phyloP scores from a whole-genome alignment of 2,329 filamentous ascomycete species.

The Penicillium sp. region DNA sequence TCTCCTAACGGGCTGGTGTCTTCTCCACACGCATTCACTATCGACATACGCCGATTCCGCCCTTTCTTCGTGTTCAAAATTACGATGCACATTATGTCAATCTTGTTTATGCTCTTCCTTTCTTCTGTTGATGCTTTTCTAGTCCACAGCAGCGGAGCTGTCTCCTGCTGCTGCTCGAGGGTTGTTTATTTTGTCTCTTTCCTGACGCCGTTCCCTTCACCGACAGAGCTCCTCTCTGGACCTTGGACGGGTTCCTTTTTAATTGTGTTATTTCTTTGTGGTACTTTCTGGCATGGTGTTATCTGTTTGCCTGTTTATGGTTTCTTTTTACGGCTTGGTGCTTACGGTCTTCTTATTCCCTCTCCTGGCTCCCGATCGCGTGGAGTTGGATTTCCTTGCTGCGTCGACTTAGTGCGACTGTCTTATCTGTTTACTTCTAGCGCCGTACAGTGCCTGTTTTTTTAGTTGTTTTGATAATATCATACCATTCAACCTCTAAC shows the following conservation, averaged over 20 bases:
- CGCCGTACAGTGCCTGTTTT: constrained; percentile 17
- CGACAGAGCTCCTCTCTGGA: constrained; percentile 19
- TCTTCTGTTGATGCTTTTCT: constrained; percentile 23
- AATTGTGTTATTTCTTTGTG: constrained; percentile 22
- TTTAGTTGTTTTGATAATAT: constrained; percentile 20
- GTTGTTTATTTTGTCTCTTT: constrained; percentile 5
- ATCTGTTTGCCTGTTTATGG: constrained; percentile 22
- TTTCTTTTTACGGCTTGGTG: constrained; percentile 25
- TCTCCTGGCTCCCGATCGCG: constrained; percentile 10
- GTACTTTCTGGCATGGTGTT: constrained; percentile 25
- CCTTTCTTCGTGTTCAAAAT: constrained; percentile 37
- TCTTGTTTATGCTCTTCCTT: constrained; percentile 25
- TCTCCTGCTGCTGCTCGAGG: constrained; percentile 7
- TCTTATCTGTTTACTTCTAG: constrained; percentile 18
- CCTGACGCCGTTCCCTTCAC: background rate
- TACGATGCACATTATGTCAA: constrained; percentile 33
- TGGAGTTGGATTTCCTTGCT: constrained; percentile 10
- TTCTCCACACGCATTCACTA: constrained; percentile 12
- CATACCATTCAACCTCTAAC: constrained; percentile 11
- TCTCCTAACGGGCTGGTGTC: constrained; percentile 17
- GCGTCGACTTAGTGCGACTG: constrained; percentile 5
- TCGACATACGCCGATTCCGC: constrained; percentile 16
- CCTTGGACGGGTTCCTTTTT: constrained; percentile 18
- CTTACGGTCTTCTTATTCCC: constrained; percentile 26
- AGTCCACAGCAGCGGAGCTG: constrained; percentile 12